Base-by-base conservation (phyloP, 2,329 filamentous ascomycete species). In the Alternaria longipes region DNA sequence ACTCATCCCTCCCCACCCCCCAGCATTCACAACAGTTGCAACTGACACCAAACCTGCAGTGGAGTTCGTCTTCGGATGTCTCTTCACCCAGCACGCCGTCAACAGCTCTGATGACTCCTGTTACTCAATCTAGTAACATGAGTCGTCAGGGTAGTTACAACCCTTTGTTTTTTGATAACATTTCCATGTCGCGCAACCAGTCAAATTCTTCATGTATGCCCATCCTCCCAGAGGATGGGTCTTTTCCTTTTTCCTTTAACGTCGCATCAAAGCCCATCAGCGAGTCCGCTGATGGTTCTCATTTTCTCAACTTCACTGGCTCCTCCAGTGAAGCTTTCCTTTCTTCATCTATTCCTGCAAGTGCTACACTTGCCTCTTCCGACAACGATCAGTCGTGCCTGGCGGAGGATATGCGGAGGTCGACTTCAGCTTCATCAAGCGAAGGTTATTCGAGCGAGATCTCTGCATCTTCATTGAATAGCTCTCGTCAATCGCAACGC, bases 391-490 rank as follows among this genome's bases (percentile, higher is more conserved):
- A 69, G 72, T 67, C 72, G 75, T 64, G 71, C 74, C 74, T 77
- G 72, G 77, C 77, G 68, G 75, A 80, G 72, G 82, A 85, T 73
- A 85, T 86, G 83, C 80, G 80, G 72, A 80, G 80, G 73, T 83
- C 83, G 65, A 69, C 80, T 70, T 86, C 84, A 62, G 51, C 62
- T 60, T 61, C 63, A 53, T 73, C 70, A 6, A 73, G 68, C 59
- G 72, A 73, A 65, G 72, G 71, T 60, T 74, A 74, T 55, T 80
- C 81, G 64, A 84, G 83, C 73, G 77, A 79, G 65, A 74, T 68
- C 64, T 84, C 83, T 57, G 78, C 79, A 64, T 71, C 73, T 55
- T 81, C 79, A 44, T 83, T 81, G 47, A 78, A 71, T 60, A 74
- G 75, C 68, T 83, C 83, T 30, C 80, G 83, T 54, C 81, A 81